Evolutionary conservation across 2,329 filamentous ascomycete genomes (phyloP), one percentile per base, ranked within the genome.

Genomic region (Phialocephala sp.): DNA sequence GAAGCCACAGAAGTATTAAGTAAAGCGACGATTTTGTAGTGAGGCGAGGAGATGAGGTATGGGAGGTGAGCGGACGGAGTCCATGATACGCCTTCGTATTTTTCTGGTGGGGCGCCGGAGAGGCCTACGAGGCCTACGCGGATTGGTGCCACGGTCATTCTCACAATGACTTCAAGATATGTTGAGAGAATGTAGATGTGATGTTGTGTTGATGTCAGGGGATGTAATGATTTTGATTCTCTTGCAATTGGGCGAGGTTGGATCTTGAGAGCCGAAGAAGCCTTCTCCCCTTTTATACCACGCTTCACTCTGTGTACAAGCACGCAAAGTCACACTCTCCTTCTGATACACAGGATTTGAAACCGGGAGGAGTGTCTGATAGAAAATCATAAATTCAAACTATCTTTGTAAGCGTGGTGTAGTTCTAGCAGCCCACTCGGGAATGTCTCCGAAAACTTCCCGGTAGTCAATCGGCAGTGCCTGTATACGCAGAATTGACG

Each of bases 81-180:
- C 87, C 86, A 89, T 0, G 81, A 81, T 4, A 80, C 81, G 8
- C 59, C 66, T 65, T 65, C 63, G 41, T 59, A 63, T 45, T 60
- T 22, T 2, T 52, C 45, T 36, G 79, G 79, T 59, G 84, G 82
- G 1, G 79, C 79, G 62, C 82, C 77, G 1, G 84, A 87, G 60
- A 89, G 84, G 55, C 86, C 87, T 65, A 88, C 79, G n/a, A 89
- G 78, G 36, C 82, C 87, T 18, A 85, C 76, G 60, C 84, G 82
- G 65, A 87, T 85, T 11, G 80, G 83, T 43, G 83, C 72, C 81
- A 85, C 83, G 60, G 12, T 36, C 32, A 27, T 32, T 57, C 5
- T 8, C 41, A 20, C 18, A 5, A n/a, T n/a, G n/a, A n/a, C n/a
- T n/a, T n/a, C n/a, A n/a, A n/a, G n/a, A n/a, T n/a, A n/a, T n/a